Conservation (phyloP, 2,329 filamentous ascomycete genomes). For the Dryadomyces sulphureus region DNA sequence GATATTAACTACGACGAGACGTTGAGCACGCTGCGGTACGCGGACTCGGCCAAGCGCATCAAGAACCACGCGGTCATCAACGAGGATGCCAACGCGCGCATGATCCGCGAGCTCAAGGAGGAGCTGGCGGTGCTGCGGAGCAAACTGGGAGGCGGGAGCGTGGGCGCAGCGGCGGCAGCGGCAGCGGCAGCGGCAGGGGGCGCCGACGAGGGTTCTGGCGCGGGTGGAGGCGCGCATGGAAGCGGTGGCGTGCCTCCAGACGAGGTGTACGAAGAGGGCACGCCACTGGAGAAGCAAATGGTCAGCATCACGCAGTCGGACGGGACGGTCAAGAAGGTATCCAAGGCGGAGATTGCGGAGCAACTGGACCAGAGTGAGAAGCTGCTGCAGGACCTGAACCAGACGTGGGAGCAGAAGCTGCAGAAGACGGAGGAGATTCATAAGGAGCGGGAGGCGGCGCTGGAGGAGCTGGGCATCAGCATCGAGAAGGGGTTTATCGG, state of each 20-base stretch:
- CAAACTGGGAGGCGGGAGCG: conserved; percentile 56
- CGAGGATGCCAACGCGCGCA: conserved; percentile 94
- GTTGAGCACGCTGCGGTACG: conserved; percentile 85
- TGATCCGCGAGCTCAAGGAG: conserved; percentile 97
- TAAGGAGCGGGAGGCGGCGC: conserved; percentile 85
- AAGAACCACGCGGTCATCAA: conserved; percentile 99
- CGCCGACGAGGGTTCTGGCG: conserved; percentile 24
- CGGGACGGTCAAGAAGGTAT: conserved; percentile 83
- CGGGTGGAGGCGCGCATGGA: conserved; percentile 27
- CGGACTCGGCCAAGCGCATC: conserved; percentile 95
- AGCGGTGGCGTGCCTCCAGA: conserved; percentile 53
- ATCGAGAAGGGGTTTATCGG: conserved; percentile 98
- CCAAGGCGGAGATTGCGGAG: conserved; percentile 94
- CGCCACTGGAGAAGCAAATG: conserved; percentile 87
- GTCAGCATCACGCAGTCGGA: conserved; percentile 83
- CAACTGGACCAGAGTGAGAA: conserved; percentile 95
- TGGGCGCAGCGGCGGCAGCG: conserved; percentile 9
- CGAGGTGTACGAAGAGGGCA: conserved; percentile 82
- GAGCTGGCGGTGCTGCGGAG: conserved; percentile 74
- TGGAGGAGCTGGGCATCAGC: conserved; percentile 95
- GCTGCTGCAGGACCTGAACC: conserved; percentile 85
- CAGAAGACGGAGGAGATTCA: conserved; percentile 93
- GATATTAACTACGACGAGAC: conserved; percentile 99
- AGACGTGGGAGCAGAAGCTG: conserved; percentile 97
- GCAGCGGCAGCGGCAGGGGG: conserved; percentile 17